These are phyloP conservation scores for Glonium stellatum DNA, from an alignment of 495 filamentous ascomycete species.

Conservation along the genomic window DNA sequence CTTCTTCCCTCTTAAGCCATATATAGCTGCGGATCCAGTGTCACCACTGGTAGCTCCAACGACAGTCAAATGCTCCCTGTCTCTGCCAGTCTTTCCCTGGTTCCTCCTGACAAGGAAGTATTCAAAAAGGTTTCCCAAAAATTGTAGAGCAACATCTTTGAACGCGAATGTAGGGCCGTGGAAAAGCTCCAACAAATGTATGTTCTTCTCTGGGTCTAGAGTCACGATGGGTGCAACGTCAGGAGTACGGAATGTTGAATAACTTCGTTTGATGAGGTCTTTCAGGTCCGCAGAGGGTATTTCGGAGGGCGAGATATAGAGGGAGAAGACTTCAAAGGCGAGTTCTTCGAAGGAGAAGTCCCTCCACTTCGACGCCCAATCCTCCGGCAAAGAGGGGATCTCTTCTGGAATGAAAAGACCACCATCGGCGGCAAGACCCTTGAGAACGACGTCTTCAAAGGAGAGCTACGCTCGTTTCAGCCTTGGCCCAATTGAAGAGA, in stretches of 20 bases:
- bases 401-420: constrained; percentile 87
- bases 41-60: constrained; percentile 91
- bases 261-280: constrained; percentile 69
- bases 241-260: constrained; percentile 74
- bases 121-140: constrained; percentile 92
- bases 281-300: constrained; percentile 75
- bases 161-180: constrained; percentile 96
- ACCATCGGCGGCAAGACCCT: constrained; percentile 81
- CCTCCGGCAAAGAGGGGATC: constrained; percentile 55
- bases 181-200: constrained; percentile 89
- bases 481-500: background rate
- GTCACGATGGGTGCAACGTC: constrained; percentile 67
- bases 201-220: constrained; percentile 56
- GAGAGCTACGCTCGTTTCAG: constrained; percentile 53
- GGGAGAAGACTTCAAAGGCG: constrained; percentile 64
- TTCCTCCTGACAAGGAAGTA: constrained; percentile 87
- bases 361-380: constrained; percentile 63
- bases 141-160: constrained; percentile 87
- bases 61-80: constrained; percentile 81
- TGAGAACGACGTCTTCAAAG: constrained; percentile 85
- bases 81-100: constrained; percentile 56
- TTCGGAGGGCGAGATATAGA: constrained; percentile 76
- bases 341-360: constrained; percentile 72
- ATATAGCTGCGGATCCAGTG: constrained; percentile 92
- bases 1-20: constrained; percentile 93